Conservation (phyloP, 192 early-diverging fungal genomes). For the Coemansia sp. region DNA sequence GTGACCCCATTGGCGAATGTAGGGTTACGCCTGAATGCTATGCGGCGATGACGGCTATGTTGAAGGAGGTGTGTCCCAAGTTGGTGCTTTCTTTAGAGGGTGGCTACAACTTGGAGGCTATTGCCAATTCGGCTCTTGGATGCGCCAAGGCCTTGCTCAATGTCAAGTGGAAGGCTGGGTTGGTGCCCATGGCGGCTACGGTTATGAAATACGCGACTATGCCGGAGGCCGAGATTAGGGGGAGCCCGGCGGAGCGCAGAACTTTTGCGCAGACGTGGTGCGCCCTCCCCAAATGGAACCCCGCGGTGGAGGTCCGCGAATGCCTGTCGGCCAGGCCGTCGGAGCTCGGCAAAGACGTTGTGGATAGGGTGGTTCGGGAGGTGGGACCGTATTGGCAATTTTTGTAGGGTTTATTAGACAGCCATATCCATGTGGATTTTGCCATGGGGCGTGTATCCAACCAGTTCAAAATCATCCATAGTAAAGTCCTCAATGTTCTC, state of each 20-base stretch:
- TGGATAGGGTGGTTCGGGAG: slow-evolving; percentile 23
- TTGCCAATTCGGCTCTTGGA: slow-evolving; percentile 70
- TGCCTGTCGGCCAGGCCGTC: slow-evolving; percentile 24
- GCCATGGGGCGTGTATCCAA: slow-evolving; percentile 79
- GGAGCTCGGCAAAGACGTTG: slow-evolving; percentile 20
- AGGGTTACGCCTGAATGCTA: slow-evolving; percentile 76
- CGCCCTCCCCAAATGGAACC: slow-evolving; percentile 20
- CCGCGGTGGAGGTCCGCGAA: slow-evolving; percentile 20
- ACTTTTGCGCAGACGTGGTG: slow-evolving; percentile 19
- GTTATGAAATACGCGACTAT: slow-evolving; percentile 38
- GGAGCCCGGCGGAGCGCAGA: neutral
- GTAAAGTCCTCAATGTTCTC: slow-evolving; percentile 70
- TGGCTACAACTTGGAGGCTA: slow-evolving; percentile 80
- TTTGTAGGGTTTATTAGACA: slow-evolving; percentile 55
- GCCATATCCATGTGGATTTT: slow-evolving; percentile 96
- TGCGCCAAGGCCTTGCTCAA: slow-evolving; percentile 73
- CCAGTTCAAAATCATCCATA: slow-evolving; percentile 76
- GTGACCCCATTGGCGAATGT: slow-evolving; percentile 83
- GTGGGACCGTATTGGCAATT: neutral
- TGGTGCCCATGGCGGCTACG: slow-evolving; percentile 25
- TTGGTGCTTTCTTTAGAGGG: slow-evolving; percentile 84
- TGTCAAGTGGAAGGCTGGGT: slow-evolving; percentile 47
- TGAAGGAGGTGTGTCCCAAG: slow-evolving; percentile 65
- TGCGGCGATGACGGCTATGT: slow-evolving; percentile 83
- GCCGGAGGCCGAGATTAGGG: slow-evolving; percentile 36